phyloP scores from a whole-genome alignment of 2,329 filamentous ascomycete species.

The Pseudogymnoascus sp. region DNA sequence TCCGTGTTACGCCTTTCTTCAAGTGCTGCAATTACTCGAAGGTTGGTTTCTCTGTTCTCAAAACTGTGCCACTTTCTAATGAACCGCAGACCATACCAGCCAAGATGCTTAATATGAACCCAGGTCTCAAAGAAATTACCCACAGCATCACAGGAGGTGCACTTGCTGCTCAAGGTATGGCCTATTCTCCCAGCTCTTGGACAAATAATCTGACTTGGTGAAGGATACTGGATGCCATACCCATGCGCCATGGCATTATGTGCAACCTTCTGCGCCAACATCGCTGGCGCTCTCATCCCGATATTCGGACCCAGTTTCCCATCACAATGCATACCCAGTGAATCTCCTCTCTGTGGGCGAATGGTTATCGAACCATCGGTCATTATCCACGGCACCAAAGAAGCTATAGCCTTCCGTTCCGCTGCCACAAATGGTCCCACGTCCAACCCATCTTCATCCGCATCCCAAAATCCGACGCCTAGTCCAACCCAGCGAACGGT shows the following conservation, averaged over 20 bases:
- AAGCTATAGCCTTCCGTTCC: conserved; percentile 39
- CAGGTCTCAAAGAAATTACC: conserved; percentile 78
- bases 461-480: conserved; percentile 17
- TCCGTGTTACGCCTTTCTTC: conserved; percentile 91
- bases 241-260: conserved; percentile 79
- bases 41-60: conserved; percentile 41
- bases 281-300: conserved; percentile 79
- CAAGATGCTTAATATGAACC: conserved; percentile 72
- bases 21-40: conserved; percentile 84
- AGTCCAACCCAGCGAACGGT: background rate
- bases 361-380: conserved; percentile 59
- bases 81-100: conserved; percentile 69
- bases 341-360: conserved; percentile 55
- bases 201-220: conserved; percentile 11
- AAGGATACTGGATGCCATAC: conserved; percentile 96
- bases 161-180: conserved; percentile 75
- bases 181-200: background rate
- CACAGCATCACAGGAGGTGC: conserved; percentile 93
- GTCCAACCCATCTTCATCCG: conserved; percentile 10
- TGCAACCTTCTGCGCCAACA: conserved; percentile 78
- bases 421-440: background rate
- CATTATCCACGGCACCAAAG: conserved; percentile 44
- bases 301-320: conserved; percentile 84
- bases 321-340: conserved; percentile 57
- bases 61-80: conserved; percentile 9